Conservation (phyloP, 495 filamentous ascomycete species). For the Friedmanniomyces simplex region DNA sequence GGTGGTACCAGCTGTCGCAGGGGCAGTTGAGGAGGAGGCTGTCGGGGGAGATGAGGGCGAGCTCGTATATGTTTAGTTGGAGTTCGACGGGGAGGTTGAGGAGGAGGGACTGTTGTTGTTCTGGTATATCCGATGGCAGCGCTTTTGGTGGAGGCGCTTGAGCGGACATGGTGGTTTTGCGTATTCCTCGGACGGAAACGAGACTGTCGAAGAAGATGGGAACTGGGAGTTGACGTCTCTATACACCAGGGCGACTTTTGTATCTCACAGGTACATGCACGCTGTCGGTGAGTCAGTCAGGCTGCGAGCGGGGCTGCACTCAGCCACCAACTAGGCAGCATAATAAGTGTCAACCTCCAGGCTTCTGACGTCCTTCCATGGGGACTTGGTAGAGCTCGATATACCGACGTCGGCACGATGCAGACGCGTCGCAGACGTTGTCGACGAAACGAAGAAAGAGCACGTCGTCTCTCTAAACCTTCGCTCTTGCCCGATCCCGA, state of each 20-base stretch:
- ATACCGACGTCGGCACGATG: neutral
- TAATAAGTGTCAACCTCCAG: neutral
- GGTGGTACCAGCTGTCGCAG: neutral
- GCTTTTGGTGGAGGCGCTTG: neutral
- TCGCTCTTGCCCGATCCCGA: no score
- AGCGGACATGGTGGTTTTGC: neutral
- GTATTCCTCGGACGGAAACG: no score
- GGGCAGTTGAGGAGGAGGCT: neutral
- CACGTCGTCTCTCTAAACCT: no score
- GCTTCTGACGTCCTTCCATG: neutral
- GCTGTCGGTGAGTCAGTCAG: neutral
- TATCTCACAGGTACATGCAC: no score
- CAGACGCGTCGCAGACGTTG: no score
- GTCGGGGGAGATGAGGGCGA: neutral
- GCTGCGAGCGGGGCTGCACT: neutral
- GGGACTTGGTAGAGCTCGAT: neutral
- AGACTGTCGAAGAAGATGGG: neutral
- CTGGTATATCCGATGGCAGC: no score
- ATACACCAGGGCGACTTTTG: neutral
- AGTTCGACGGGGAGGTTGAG: neutral
- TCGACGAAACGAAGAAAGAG: no score
- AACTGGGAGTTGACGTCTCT: neutral
- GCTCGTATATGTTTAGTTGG: neutral
- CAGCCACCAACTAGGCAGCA: neutral
- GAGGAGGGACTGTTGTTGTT: neutral